These are phyloP conservation scores for Didymella exigua DNA, from an alignment of 2,329 filamentous ascomycete genomes.

Conservation along the genomic window DNA sequence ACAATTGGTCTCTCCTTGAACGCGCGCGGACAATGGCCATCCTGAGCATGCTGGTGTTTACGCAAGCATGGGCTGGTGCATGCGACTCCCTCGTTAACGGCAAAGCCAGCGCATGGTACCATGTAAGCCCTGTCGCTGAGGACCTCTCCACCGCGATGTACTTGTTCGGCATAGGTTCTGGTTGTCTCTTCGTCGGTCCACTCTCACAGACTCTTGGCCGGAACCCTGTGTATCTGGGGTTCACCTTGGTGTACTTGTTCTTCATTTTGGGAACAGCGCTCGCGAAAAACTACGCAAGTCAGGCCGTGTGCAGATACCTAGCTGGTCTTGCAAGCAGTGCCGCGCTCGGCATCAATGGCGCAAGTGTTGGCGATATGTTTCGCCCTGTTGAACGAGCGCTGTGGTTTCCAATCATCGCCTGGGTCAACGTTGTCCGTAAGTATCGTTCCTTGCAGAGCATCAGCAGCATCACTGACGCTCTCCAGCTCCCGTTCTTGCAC, in stretches of 20 bases:
- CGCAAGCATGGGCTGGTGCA: slow-evolving; percentile 8
- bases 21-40: not conserved
- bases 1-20: slow-evolving; percentile 7
- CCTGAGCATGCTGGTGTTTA: slow-evolving; percentile 2
- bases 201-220: slow-evolving; percentile 8
- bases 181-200: slow-evolving; percentile 11
- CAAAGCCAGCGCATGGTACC: slow-evolving; percentile 4
- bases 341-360: slow-evolving; percentile 11
- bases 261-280: slow-evolving; percentile 10
- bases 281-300: not conserved
- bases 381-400: slow-evolving; percentile 3
- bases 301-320: slow-evolving; percentile 9
- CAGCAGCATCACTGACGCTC: not conserved
- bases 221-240: slow-evolving; percentile 6
- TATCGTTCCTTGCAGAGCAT: not conserved
- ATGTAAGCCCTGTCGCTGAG: slow-evolving; percentile 13
- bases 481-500: slow-evolving; percentile 12
- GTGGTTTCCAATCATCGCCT: slow-evolving; percentile 14
- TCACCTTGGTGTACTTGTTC: slow-evolving; percentile 1
- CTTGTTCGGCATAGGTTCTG: slow-evolving; percentile 13
- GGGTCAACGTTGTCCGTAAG: slow-evolving; percentile 15
- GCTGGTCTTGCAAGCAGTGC: slow-evolving; percentile 12
- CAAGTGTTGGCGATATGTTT: slow-evolving; percentile 13
- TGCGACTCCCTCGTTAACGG: slow-evolving; percentile 3
- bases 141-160: slow-evolving; percentile 9